phyloP scores from a whole-genome alignment of 331 rosid genomes.

The Phaseolus coccineus region DNA sequence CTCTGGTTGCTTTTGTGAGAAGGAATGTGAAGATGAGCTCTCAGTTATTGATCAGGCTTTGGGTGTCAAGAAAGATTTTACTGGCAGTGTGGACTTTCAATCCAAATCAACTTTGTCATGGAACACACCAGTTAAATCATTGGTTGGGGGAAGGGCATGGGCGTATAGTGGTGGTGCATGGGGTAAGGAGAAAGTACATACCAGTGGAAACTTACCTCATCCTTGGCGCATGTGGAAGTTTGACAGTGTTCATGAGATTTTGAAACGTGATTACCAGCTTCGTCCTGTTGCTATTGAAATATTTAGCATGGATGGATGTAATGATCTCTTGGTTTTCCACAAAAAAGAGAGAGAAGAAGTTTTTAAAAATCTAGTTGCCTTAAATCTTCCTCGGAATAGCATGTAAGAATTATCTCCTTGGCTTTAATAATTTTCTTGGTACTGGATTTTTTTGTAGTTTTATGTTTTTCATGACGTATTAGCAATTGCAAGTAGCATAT shows the following conservation, averaged over 20 bases:
- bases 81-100: conserved; percentile 76
- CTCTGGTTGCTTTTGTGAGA: conserved; percentile 91
- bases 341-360: conserved; percentile 98
- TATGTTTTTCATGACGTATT: conserved; percentile 6
- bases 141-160: conserved; percentile 99
- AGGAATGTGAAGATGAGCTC: conserved; percentile 87
- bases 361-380: conserved; percentile 86
- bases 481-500: conserved; percentile 3
- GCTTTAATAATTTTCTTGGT: conserved; percentile 23
- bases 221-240: conserved; percentile 99
- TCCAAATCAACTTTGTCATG: conserved; percentile 84
- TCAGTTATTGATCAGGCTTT: conserved; percentile 97
- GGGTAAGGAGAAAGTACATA: conserved; percentile 95
- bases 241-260: conserved; percentile 96
- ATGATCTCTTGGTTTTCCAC: conserved; percentile 98
- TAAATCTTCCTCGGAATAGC: conserved; percentile 99
- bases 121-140: conserved; percentile 67
- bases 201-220: conserved; percentile 87
- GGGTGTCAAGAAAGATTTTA: conserved; percentile 91
- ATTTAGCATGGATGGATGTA: conserved; percentile 99
- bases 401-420: conserved; percentile 62
- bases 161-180: conserved; percentile 99
- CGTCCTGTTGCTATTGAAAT: conserved; percentile 99
- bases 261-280: conserved; percentile 99
- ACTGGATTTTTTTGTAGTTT: conserved; percentile 16